Evolutionary conservation across 2,329 filamentous ascomycete species (phyloP).

Genomic region (Fusarium avenaceum): DNA sequence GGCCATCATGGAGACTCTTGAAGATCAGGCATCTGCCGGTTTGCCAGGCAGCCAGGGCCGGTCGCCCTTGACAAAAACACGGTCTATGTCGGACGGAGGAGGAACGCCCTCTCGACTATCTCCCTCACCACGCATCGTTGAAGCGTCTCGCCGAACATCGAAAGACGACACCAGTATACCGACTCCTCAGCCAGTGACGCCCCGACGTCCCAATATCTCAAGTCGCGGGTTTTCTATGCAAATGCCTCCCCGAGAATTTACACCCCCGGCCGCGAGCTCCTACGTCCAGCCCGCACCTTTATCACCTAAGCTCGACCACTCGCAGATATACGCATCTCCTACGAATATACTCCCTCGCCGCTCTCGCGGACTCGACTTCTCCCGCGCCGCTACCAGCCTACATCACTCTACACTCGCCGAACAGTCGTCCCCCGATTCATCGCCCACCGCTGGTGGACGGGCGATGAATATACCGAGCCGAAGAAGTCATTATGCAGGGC

Average conservation of each 20-base stretch:
- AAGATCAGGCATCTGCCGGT: conserved; percentile 36
- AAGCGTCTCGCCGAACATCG: conserved; percentile 67
- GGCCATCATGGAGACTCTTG: conserved; percentile 49
- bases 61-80: conserved; percentile 66
- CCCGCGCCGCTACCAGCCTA: conserved; percentile 90
- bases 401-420: conserved; percentile 96
- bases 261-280: conserved; percentile 55
- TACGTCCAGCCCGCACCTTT: conserved; percentile 73
- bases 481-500: conserved; percentile 63
- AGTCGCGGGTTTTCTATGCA: conserved; percentile 68
- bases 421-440: conserved; percentile 88
- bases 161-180: conserved; percentile 76
- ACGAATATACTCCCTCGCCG: conserved; percentile 89
- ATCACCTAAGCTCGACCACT: conserved; percentile 87
- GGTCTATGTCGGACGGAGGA: conserved; percentile 75
- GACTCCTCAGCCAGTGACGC: conserved; percentile 72
- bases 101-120: conserved; percentile 68
- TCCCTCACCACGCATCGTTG: conserved; percentile 69
- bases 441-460: conserved; percentile 81
- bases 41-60: conserved; percentile 39
- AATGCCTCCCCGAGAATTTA: conserved; percentile 54
- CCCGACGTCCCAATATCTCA: conserved; percentile 75
- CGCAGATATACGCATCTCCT: conserved; percentile 87
- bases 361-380: conserved; percentile 92
- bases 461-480: conserved; percentile 73